Conservation (phyloP, 163 green algal species). For the Coccomyxa subellipsoidea region DNA sequence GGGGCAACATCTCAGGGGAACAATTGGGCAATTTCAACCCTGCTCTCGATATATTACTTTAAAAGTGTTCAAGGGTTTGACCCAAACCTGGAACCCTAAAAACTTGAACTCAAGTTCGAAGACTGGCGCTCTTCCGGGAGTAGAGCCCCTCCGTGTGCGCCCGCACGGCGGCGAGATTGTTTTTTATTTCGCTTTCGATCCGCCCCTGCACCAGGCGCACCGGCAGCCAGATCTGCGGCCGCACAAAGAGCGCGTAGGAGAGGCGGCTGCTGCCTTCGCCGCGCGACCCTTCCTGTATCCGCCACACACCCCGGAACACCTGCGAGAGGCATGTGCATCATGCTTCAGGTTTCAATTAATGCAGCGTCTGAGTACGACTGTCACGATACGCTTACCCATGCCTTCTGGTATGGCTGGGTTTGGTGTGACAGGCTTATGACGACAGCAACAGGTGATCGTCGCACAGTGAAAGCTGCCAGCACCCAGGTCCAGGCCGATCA, state of each 20-base stretch:
- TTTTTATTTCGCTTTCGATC: slow-evolving; percentile 64
- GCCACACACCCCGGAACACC: slow-evolving; percentile 74
- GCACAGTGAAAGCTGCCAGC: too few species aligned
- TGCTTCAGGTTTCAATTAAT: not conserved
- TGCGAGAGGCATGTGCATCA: slow-evolving; percentile 22
- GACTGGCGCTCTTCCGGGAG: not conserved
- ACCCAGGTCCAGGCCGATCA: too few species aligned
- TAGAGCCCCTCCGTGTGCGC: slow-evolving; percentile 36
- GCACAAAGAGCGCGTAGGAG: slow-evolving; percentile 73
- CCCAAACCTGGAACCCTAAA: too few species aligned
- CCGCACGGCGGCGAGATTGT: slow-evolving; percentile 64
- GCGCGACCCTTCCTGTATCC: slow-evolving; percentile 47
- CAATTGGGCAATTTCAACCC: too few species aligned
- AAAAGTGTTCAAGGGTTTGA: too few species aligned
- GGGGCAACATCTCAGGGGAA: too few species aligned
- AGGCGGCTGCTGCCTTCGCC: slow-evolving; percentile 37
- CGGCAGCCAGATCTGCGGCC: slow-evolving; percentile 74
- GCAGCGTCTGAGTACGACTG: too few species aligned
- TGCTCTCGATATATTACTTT: too few species aligned
- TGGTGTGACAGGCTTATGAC: too few species aligned
- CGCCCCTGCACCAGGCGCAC: slow-evolving; percentile 58
- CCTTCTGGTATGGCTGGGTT: too few species aligned
- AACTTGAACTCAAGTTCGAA: not conserved
- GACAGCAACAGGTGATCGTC: too few species aligned
- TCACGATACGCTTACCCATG: too few species aligned